phyloP scores from a whole-genome alignment of 2,329 filamentous ascomycete species.

The Cladosporium sp. region DNA sequence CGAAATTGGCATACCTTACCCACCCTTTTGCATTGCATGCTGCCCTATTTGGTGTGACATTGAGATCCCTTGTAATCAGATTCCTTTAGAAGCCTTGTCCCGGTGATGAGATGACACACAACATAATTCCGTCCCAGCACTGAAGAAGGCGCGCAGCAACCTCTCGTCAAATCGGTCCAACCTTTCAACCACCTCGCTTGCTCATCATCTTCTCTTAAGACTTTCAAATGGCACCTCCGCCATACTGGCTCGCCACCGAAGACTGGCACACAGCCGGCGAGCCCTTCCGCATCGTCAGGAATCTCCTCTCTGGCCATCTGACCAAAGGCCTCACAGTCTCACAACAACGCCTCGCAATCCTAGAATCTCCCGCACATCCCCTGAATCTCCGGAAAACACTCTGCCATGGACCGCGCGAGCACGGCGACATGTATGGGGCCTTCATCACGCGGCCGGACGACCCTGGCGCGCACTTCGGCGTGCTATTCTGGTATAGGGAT shows the following conservation, averaged over 20 bases:
- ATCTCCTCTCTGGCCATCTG: conserved; percentile 38
- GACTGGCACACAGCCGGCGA: conserved; percentile 50
- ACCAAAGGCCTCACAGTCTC: conserved; percentile 42
- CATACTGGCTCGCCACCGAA: conserved; percentile 11
- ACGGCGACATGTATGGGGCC: conserved; percentile 55
- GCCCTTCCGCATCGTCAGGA: conserved; percentile 49
- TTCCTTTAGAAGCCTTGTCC: no score
- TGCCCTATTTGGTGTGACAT: no score
- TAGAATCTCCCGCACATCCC: conserved; percentile 22
- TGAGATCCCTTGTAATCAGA: neutral
- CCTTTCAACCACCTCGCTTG: no score
- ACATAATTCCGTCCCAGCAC: no score
- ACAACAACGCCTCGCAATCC: conserved; percentile 40
- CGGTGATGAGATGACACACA: no score
- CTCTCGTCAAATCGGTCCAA: no score
- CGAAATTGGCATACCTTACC: no score
- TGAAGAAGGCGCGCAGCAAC: no score
- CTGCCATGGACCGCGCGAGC: conserved; percentile 52
- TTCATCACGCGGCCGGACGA: conserved; percentile 47
- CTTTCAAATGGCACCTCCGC: neutral
- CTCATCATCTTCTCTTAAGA: no score
- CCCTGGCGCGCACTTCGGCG: conserved; percentile 50
- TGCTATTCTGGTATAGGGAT: conserved; percentile 50
- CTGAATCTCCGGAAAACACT: conserved; percentile 39
- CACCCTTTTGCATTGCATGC: no score